These are phyloP conservation scores for Cladophialophora psammophila DNA, from an alignment of 2,329 filamentous ascomycete genomes.

Conservation along the genomic window DNA sequence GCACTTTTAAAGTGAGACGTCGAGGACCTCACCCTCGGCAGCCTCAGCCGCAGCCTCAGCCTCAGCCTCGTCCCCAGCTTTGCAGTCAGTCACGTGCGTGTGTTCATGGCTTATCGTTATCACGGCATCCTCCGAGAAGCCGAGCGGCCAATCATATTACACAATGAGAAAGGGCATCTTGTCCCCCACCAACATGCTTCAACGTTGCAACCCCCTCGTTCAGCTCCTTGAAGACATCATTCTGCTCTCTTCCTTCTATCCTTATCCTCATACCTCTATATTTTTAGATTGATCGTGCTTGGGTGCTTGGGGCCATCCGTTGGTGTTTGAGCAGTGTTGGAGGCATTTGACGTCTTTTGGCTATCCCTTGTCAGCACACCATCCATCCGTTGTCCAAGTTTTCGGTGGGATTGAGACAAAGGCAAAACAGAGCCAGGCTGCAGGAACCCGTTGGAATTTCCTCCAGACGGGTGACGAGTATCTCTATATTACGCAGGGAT, in stretches of 20 bases:
- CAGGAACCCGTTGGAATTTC: too few relatives aligned
- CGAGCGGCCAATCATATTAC: conserved; percentile 4
- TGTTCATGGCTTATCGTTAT: conserved; percentile 2
- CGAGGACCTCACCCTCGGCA: neutral
- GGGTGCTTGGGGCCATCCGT: neutral
- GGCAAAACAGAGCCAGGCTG: neutral
- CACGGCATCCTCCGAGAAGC: conserved; percentile 1
- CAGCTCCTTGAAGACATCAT: neutral
- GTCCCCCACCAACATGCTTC: neutral
- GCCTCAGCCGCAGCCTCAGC: neutral
- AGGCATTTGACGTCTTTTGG: neutral
- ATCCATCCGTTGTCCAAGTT: neutral
- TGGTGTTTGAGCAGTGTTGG: neutral
- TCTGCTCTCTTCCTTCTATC: neutral
- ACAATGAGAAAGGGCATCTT: neutral
- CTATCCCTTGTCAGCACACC: neutral
- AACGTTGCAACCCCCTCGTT: neutral
- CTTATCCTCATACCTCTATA: neutral
- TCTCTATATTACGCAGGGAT: too few relatives aligned
- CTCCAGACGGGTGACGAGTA: too few relatives aligned
- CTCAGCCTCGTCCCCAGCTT: neutral
- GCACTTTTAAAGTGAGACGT: neutral
- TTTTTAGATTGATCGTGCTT: conserved; percentile 3
- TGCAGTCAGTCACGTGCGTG: conserved; percentile 11
- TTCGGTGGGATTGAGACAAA: neutral